Evolutionary conservation across 2,329 filamentous ascomycete genomes (phyloP), one percentile per base, ranked within the genome.

Genomic region (Arachnomyces sp.): DNA sequence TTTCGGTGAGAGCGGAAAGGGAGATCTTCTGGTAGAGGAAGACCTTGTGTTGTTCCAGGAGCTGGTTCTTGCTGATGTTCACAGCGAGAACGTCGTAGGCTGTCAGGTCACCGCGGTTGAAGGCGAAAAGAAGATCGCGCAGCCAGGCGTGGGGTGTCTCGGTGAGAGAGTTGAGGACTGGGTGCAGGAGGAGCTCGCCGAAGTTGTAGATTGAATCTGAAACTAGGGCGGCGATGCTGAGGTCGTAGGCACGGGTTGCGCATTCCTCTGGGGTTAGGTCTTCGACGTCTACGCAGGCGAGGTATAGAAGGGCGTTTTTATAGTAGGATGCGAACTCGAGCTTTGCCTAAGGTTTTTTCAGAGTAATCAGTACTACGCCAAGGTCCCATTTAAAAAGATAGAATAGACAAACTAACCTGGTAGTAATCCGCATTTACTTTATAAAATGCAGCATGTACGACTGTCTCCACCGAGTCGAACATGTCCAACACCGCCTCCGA

Each of bases 141-240:
- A 98, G 77, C 92, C 92, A 98, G 38, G 80, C 73, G 60, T 93
- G 78, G 31, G 82, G 76, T 16, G 83, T 81, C 53, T 82, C 78
- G 56, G 73, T 73, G 38, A 98, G 78, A 14, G 84, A 82, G 59
- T 95, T 86, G 48, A 98, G 81, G 58, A 98, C 94, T 3, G 92
- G 92, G 63, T 98, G 92, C 52, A 98, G 78, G 25, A 98, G 79
- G n/a, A 98, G 82, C 72, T 98, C 92, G 63, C 92, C 92, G 55
- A 98, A 98, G 73, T 98, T 98, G 78, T 98, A 96, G 69, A 96
- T 98, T 55, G 80, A 86, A 57, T 90, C 86, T 37, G 89, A 95
- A 30, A 95, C 85, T 7, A 98, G 76, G 7, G 92, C 92, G 18
- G 92, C 88, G 39, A 96, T 82, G 57, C 85, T 85, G 47, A 98